Conservation (phyloP, 805 yeast species). For the Yamadazyma paraphyllophila region DNA sequence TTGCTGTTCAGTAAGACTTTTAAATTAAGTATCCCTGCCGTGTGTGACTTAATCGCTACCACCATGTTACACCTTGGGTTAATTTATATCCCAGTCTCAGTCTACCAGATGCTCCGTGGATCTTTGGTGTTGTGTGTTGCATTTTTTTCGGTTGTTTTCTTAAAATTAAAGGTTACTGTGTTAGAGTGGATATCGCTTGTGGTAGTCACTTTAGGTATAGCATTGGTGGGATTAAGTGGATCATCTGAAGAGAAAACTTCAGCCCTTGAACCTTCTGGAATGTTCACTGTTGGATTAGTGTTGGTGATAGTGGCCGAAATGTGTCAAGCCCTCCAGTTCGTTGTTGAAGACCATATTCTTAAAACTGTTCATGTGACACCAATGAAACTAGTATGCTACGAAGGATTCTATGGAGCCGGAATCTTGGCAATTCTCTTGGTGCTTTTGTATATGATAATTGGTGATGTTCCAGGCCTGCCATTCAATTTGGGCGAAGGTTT, state of each 20-base stretch:
- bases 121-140: conserved; percentile 76
- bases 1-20: conserved; percentile 17
- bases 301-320: conserved; percentile 60
- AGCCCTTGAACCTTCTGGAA: conserved; percentile 11
- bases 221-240: conserved; percentile 72
- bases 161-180: conserved; percentile 52
- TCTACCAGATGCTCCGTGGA: conserved; percentile 86
- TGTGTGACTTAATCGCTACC: conserved; percentile 71
- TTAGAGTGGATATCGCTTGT: conserved; percentile 67
- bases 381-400: conserved; percentile 65
- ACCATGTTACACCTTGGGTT: conserved; percentile 76
- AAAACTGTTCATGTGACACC: conserved; percentile 55
- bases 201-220: conserved; percentile 68
- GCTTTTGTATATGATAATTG: conserved; percentile 40
- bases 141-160: conserved; percentile 59
- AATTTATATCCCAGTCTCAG: conserved; percentile 70
- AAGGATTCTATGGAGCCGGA: conserved; percentile 64
- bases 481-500: conserved; percentile 57
- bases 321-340: conserved; percentile 76
- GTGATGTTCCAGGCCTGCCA: conserved; percentile 38
- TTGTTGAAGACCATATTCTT: conserved; percentile 69
- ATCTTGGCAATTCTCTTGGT: conserved; percentile 47
- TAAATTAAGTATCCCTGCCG: conserved; percentile 57
- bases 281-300: conserved; percentile 53
- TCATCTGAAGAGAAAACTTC: conserved; percentile 26